Conservation (phyloP, 78 protist species). For the Protostelium mycophagum region DNA sequence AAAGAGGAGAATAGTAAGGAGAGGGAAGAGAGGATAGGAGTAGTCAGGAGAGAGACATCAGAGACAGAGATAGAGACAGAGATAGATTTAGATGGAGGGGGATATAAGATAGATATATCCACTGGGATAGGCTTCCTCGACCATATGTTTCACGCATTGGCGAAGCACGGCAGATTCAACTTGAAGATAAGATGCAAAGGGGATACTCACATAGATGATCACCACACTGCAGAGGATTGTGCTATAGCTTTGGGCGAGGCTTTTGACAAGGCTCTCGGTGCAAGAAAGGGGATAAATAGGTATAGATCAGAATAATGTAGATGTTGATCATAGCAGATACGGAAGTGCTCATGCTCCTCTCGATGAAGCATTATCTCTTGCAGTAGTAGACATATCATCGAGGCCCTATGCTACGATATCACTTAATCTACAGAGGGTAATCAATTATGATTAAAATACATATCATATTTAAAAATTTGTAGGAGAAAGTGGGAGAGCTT, state of each 20-base stretch:
- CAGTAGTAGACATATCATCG: constrained; percentile 72
- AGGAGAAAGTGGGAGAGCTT: constrained; percentile 62
- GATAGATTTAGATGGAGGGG: background rate
- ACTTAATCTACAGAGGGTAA: constrained; percentile 29
- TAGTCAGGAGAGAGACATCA: constrained; percentile 27
- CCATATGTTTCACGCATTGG: constrained; percentile 70
- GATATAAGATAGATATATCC: background rate
- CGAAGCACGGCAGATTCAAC: constrained; percentile 57
- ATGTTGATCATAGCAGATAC: constrained; percentile 9
- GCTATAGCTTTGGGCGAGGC: constrained; percentile 66
- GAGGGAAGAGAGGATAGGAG: no score
- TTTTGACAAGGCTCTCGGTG: constrained; percentile 35
- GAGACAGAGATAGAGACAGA: constrained; percentile 24
- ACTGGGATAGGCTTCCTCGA: constrained; percentile 64
- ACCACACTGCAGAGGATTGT: constrained; percentile 77
- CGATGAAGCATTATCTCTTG: constrained; percentile 70
- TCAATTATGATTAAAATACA: background rate
- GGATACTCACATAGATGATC: constrained; percentile 74
- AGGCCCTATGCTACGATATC: constrained; percentile 44
- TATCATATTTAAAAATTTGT: background rate
- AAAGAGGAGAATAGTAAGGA: no score
- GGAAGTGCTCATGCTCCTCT: constrained; percentile 65
- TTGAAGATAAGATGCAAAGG: constrained; percentile 32
- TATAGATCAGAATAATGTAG: background rate
- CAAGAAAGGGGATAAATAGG: constrained; percentile 16